Evolutionary conservation across 2,329 filamentous ascomycete species (phyloP), one percentile per base, ranked within the genome.

Genomic region (Aspergillus sojae): DNA sequence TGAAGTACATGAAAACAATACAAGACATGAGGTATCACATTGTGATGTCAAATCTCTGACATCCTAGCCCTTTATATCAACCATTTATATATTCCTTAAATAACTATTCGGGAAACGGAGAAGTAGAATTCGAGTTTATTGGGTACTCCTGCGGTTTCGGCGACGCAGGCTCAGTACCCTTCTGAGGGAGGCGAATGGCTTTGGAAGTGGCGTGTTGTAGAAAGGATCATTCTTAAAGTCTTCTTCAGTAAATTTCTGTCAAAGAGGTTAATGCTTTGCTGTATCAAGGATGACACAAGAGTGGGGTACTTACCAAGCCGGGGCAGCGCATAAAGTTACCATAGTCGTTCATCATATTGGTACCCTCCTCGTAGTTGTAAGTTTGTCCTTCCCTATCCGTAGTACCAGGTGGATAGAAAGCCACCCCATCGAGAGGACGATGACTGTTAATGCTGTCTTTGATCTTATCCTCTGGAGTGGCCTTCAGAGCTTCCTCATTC

Each of bases 291-390:
- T 52, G 12, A 41, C 16, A 28, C 26, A 46, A 41, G 9, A 32
- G 7, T 9, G 36, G 36, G 50, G 28, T 28, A 84, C 89, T 78
- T 83, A 95, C 93, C 68, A 91, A 75, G 57, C 88, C 88, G 4
- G 89, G 86, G 82, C 88, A 94, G 54, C 92, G 86, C 79, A 88
- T 91, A 74, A 95, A 97, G 65, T 90, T 87, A 0, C 80, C 78
- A 58, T 72, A 73, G 34, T 77, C 77, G 71, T 94, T 92, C 90
- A 94, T 93, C 74, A 97, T 82, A 72, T 97, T 93, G 2, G 89
- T 85, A n/a, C 93, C 93, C 72, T 97, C 93, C 71, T 92, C 83
- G 71, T 97, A 97, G 32, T 89, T 68, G 82, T 96, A 92, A 12
- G 85, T 80, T 59, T 88, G 84, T 3, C 94, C 94, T 61, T 86